Evolutionary conservation across 257 asterid genomes (phyloP), one percentile per base, ranked within the genome.

Genomic region (Voacanga thouarsii): DNA sequence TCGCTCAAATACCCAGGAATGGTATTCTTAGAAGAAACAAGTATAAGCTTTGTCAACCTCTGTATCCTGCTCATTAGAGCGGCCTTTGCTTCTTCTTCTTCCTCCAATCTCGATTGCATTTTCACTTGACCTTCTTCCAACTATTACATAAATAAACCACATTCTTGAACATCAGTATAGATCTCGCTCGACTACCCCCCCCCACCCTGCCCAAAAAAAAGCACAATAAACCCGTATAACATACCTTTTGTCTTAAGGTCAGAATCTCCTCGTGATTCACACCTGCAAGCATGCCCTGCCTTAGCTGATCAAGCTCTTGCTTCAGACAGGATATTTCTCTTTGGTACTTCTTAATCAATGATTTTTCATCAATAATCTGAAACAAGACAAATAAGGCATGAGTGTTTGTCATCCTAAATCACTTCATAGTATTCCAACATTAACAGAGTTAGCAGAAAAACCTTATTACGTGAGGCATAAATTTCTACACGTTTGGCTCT

Each of bases 61-160:
- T 96, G 99, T 85, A 96, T 96, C 81, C 99, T 91, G 91, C 99
- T 96, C 97, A 96, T 88, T 63, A 96, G 77, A 86, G 99, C 99
- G 45, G 92, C 91, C 90, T 96, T 96, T 74, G 97, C 98, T 72
- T 96, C 99, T 83, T 96, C 99, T 79, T 96, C 99, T 89, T 96
- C 99, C 89, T 96, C 99, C 89, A 96, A 87, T 81, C 99, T 90
- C 65, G 97, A 96, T 80, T 90, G 98, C 99, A 96, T 93, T 91
- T 94, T 96, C 72, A 90, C 90, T 88, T 96, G 99, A 59, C 99
- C 99, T 87, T 92, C 97, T 89, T 96, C 98, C 90, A 96, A 88
- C 99, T 96, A 82, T 64, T 53, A 61, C 76, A 50, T 33, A 28
- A 37, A 73, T 28, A 26, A n/a, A 7, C 21, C 37, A 53, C 2